Percentiles rank a stretch among this genome's conserved stretches.
phyloP scores from a whole-genome alignment of 352 stramenopile species.

The Elongisporangium undulatum region DNA sequence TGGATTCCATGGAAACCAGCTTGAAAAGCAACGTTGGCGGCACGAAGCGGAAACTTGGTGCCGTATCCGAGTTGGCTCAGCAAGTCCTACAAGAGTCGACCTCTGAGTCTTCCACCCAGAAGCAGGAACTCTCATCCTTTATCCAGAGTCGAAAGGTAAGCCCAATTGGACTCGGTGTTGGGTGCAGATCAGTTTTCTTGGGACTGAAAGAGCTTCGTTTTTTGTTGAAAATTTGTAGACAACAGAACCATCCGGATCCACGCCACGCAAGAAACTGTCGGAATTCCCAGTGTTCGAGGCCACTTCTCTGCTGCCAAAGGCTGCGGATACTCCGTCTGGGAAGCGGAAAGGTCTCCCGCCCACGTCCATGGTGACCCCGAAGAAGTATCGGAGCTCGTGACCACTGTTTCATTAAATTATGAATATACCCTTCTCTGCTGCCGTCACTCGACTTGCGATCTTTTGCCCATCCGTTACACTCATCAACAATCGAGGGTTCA shows the following conservation, averaged over 20 bases:
- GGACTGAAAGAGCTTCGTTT: not conserved
- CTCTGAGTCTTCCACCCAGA: slow-evolving; percentile 21
- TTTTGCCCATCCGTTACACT: too few species aligned
- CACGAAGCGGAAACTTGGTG: slow-evolving; percentile 27
- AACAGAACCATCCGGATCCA: slow-evolving; percentile 26
- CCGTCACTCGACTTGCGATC: too few species aligned
- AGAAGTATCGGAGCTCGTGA: too few species aligned
- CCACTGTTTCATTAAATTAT: too few species aligned
- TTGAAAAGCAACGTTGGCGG: slow-evolving; percentile 20
- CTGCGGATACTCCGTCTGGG: too few species aligned
- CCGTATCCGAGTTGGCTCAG: slow-evolving; percentile 15
- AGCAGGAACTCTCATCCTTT: slow-evolving; percentile 32
- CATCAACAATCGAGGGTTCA: too few species aligned
- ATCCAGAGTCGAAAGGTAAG: slow-evolving; percentile 51
- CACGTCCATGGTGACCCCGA: too few species aligned
- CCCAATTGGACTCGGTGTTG: not conserved
- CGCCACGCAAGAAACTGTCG: slow-evolving; percentile 35
- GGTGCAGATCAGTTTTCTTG: too few species aligned
- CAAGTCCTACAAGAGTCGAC: slow-evolving; percentile 21
- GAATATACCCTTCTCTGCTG: too few species aligned
- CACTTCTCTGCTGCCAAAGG: slow-evolving; percentile 9
- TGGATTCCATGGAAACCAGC: slow-evolving; percentile 19
- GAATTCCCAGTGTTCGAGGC: slow-evolving; percentile 37
- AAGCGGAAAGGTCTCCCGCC: too few species aligned
- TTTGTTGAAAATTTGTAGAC: slow-evolving; percentile 14